Base-by-base conservation (phyloP, 768 basidiomycete genomes). In the Phanerodontia chrysosporium region DNA sequence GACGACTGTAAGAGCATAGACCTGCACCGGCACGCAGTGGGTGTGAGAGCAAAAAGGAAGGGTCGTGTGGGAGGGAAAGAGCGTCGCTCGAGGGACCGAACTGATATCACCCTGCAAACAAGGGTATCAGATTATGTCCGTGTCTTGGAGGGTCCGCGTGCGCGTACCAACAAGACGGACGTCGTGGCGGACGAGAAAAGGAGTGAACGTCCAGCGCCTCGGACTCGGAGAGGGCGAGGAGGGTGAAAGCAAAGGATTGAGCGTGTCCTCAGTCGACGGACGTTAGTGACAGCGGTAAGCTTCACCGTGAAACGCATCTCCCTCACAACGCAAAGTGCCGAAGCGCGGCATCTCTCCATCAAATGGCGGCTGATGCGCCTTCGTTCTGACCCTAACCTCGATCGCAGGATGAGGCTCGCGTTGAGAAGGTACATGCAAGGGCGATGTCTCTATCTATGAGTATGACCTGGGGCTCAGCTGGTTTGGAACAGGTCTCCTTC, bases 1-100 rank as follows among this genome's bases (percentile, higher is more conserved):
- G 62, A 57, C 58, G 58, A 63, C 62, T 63, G 62, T 63, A 63
- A 63, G 62, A 63, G 62, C 58, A 59, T 63, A 63, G 30, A 55
- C 57, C 39, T 51, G 60, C 49, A 29, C 25, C 45, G 28, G 48
- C 35, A 18, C 44, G 35, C 39, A 36, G 39, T 18, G 39, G 16
- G 18, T 42, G 39, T 18, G 4, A 8, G 25, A 21, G 45, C 21
- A 29, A 13, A 39, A 35, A 22, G 29, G 52, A 25, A 35, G 28
- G 35, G 42, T 35, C 39, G 46, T n/a, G 51, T n/a, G 57, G 57
- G 42, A 24, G 45, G 28, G 4, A 49, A 53, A 55, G 39, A 29
- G 54, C 24, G 36, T 27, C 28, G 58, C 42, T 28, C 30, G 49
- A 54, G 13, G 32, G 18, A 49, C 25, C n/a, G 13, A 22, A 49